Conservation (phyloP, 169 alveolate species). For the Eimeria mitis region DNA sequence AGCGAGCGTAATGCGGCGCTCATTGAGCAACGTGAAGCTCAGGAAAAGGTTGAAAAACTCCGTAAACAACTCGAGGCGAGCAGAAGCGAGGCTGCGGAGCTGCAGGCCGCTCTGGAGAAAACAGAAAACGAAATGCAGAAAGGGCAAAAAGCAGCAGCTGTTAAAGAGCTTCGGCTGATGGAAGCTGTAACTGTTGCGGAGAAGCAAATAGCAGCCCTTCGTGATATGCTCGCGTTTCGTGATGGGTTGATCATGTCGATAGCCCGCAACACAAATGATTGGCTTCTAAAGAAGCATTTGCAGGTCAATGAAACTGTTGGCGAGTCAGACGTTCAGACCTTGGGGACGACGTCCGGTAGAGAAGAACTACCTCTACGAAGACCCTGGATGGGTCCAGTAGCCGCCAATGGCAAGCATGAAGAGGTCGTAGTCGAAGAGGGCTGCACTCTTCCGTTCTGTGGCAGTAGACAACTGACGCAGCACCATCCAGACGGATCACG, state of each 20-base stretch:
- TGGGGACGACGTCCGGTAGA: not conserved
- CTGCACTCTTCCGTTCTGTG: not conserved
- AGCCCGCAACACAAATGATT: not conserved
- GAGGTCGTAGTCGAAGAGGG: not conserved
- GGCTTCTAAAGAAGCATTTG: not conserved
- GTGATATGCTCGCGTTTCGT: not conserved
- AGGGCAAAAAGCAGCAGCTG: conserved; percentile 30
- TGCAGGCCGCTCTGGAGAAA: conserved; percentile 18
- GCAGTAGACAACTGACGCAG: not conserved
- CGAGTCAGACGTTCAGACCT: not conserved
- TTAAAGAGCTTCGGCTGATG: not conserved
- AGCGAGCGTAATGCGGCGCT: conserved; percentile 4
- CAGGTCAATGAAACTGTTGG: not conserved
- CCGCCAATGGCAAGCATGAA: not conserved
- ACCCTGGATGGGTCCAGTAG: not conserved
- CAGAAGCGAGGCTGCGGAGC: conserved; percentile 13
- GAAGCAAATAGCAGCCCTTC: not conserved
- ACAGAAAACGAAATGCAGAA: not conserved
- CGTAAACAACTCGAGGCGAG: not conserved
- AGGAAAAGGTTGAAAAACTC: not conserved
- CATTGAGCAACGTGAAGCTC: conserved; percentile 16
- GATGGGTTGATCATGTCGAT: conserved; percentile 12
- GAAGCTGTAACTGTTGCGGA: conserved; percentile 4
- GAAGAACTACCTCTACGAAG: not conserved
- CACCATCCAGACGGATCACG: not conserved